Base-by-base conservation (phyloP, 75 land plant species). In the Adiantum capillusveneris region DNA sequence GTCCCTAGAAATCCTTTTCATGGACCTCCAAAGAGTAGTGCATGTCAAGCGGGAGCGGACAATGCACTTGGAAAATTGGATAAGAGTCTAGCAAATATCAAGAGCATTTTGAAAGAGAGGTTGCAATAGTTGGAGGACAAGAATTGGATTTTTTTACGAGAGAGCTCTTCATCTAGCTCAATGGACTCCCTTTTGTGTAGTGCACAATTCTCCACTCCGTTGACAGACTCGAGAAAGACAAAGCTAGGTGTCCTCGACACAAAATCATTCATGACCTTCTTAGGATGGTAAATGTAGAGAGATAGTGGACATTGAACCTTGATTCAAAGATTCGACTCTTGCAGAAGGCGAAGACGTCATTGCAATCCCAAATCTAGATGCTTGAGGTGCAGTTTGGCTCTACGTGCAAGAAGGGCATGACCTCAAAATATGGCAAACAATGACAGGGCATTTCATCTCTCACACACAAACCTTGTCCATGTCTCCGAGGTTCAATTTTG, bases 11-110 rank as follows among this genome's bases (percentile, higher is more conserved):
- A 27, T 25, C 12, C 55, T 25, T 7, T 2, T 53, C 25, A 53
- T 53, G 55, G 55, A 53, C 28, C 13, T 26, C 1, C 55, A 53
- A 24, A 24, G 28, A 24, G 55, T 53, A 7, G 55, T 53, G 14
- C 55, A 53, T 24, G 28, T 24, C 6, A 27, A 53, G 55, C 2
- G 55, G 5, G 55, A 53, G 55, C 2, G 28, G 16, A 53, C 55
- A 25, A 11, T 53, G 55, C 29, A 6, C 25, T 24, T 53, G 25
- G 55, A 53, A 27, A 53, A 25, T 26, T 25, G 25, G 28, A 24
- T 53, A 18, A 2, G 55, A 24, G 55, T 53, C 1, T 26, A 22
- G 28, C 55, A 53, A 27, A 53, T 53, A 6, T 53, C 55, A 6
- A 53, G 28, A 53, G 14, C 55, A 22, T 53, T 14, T 26, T 53